A percentile compares a stretch with the other conserved stretches of the same genome.
These are phyloP conservation scores for Tolypocladium cylindrosporum DNA, from an alignment of 2,329 filamentous ascomycete genomes.

Conservation along the genomic window DNA sequence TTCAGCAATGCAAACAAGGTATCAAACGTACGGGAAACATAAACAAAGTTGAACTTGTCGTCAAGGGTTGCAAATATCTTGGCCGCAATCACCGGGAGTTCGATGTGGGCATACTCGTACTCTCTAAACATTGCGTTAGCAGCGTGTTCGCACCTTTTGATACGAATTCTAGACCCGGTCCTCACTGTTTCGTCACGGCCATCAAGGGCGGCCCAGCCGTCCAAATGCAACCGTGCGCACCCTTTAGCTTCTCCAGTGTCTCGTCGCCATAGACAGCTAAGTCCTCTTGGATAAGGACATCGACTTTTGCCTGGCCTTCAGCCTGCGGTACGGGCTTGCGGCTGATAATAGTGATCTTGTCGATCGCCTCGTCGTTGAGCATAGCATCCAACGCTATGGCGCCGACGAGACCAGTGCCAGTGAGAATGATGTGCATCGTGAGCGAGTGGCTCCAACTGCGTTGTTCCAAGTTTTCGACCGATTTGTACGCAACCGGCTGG, in stretches of 20 bases:
- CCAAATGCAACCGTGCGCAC: constrained; percentile 5
- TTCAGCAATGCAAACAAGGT: neutral
- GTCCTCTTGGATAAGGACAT: constrained; percentile 6
- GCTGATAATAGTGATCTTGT: constrained; percentile 6
- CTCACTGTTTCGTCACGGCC: neutral
- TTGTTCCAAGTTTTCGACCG: neutral
- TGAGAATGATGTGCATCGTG: constrained; percentile 6
- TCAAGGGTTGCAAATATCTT: neutral
- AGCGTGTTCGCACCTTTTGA: neutral
- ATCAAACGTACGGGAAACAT: neutral
- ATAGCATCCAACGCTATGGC: constrained; percentile 4
- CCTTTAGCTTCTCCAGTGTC: constrained; percentile 2
- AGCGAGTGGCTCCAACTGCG: neutral
- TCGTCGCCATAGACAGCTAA: constrained; percentile 2
- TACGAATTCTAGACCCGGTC: too few relatives aligned
- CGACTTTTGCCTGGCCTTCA: constrained; percentile 2
- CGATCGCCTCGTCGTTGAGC: constrained; percentile 3
- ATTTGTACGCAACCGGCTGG: neutral
- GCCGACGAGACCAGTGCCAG: constrained; percentile 6
- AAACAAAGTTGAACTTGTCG: constrained; percentile 1
- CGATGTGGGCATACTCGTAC: constrained; percentile 1
- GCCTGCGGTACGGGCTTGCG: constrained; percentile 5
- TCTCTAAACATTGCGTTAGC: neutral
- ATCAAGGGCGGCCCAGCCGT: neutral
- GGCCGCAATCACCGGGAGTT: neutral